Evolutionary conservation across 768 basidiomycete genomes (phyloP).

Genomic region (Panus rudis): DNA sequence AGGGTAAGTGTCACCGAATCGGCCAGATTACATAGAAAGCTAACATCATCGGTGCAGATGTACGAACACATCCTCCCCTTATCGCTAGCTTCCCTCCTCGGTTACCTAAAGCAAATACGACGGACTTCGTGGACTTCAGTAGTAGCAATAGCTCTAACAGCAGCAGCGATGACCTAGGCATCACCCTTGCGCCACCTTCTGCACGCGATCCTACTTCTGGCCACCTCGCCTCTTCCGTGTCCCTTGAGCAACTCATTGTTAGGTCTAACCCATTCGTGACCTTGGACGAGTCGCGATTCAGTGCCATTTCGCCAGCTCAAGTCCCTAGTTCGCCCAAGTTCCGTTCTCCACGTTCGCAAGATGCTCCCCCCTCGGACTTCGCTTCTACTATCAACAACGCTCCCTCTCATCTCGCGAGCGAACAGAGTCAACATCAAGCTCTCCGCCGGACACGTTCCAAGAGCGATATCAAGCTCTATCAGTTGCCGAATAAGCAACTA

Average conservation of each 20-base stretch:
- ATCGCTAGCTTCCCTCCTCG: constrained; percentile 55
- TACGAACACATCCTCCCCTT: constrained; percentile 60
- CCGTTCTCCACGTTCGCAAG: background rate
- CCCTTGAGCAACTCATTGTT: too few species aligned
- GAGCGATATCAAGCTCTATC: constrained; percentile 19
- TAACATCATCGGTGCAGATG: constrained; percentile 33
- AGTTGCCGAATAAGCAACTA: constrained; percentile 47
- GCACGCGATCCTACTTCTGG: too few species aligned
- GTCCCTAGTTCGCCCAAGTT: background rate
- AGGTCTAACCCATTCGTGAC: constrained; percentile 9
- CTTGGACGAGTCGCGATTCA: constrained; percentile 12
- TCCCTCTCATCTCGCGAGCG: too few species aligned
- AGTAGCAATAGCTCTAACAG: too few species aligned
- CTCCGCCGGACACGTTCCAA: too few species aligned
- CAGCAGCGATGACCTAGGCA: too few species aligned
- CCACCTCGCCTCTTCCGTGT: too few species aligned
- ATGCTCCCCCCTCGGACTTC: too few species aligned
- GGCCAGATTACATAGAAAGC: background rate
- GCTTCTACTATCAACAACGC: too few species aligned
- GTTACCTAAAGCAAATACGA: constrained; percentile 22
- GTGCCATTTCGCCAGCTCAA: constrained; percentile 11
- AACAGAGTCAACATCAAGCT: too few species aligned
- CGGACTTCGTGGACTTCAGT: too few species aligned
- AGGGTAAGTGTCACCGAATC: constrained; percentile 33
- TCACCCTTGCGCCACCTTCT: too few species aligned